Percentiles rank a stretch among this genome's conserved stretches.
phyloP scores from a whole-genome alignment of 139 green algal genomes.

The Picocystis salinarum region DNA sequence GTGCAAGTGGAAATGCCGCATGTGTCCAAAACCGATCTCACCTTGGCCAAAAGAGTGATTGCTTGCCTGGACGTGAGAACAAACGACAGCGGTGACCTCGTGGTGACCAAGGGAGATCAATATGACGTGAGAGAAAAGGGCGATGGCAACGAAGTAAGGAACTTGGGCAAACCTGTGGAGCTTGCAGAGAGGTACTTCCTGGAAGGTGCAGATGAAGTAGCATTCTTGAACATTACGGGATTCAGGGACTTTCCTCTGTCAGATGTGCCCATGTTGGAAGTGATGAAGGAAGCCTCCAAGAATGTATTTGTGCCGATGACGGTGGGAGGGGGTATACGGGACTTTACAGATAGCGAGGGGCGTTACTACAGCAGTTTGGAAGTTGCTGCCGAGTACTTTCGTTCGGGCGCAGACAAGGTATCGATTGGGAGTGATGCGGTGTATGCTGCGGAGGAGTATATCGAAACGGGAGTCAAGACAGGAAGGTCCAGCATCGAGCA shows the following conservation, averaged over 20 bases:
- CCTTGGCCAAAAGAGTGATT: constrained; percentile 83
- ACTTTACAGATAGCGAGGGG: constrained; percentile 65
- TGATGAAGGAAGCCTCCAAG: constrained; percentile 54
- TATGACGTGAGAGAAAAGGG: constrained; percentile 89
- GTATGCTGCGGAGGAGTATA: constrained; percentile 39
- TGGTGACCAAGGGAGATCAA: constrained; percentile 82
- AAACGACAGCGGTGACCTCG: constrained; percentile 89
- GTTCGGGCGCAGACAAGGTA: constrained; percentile 86
- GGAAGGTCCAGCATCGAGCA: constrained; percentile 78
- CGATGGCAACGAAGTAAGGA: constrained; percentile 50
- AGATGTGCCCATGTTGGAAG: constrained; percentile 93
- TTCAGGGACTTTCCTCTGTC: constrained; percentile 81
- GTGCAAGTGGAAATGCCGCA: neutral
- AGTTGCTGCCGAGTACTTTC: constrained; percentile 92
- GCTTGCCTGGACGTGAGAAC: constrained; percentile 88
- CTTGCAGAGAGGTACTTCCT: constrained; percentile 68
- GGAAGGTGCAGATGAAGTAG: constrained; percentile 89
- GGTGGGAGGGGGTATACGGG: constrained; percentile 86
- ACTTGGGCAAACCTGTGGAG: constrained; percentile 67
- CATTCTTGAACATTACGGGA: constrained; percentile 98
- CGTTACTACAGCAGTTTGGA: constrained; percentile 63
- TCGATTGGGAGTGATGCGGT: constrained; percentile 90
- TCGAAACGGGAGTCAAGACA: constrained; percentile 16
- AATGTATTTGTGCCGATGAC: constrained; percentile 96
- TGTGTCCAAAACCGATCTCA: neutral